Conservation (phyloP, 1,139 yeast genomes). For the Geotrichum carabidarum region DNA sequence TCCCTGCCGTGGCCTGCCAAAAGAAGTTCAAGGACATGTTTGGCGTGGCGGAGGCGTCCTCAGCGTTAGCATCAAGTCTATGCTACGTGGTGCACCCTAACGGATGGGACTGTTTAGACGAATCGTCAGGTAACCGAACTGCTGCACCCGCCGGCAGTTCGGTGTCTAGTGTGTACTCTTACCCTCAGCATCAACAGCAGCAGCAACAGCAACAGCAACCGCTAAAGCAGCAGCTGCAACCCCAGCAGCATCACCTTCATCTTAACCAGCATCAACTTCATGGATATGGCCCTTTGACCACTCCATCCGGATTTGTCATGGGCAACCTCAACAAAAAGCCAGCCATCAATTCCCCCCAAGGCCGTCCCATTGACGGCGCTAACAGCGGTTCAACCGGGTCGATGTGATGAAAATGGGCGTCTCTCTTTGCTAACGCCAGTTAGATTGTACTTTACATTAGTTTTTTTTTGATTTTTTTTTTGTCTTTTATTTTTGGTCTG, state of each 20-base stretch:
- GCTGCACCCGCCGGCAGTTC: not conserved
- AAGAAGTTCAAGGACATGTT: conserved; percentile 43
- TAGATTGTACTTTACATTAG: not conserved
- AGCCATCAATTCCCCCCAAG: conserved; percentile 3
- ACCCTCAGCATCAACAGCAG: conserved; percentile 3
- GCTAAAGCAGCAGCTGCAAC: conserved; percentile 10
- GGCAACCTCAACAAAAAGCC: conserved; percentile 6
- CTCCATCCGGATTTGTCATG: conserved; percentile 5
- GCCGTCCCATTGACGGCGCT: not conserved
- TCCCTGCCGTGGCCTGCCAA: conserved; percentile 41
- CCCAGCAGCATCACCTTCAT: not conserved
- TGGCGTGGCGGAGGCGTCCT: conserved; percentile 40
- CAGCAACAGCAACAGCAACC: not conserved
- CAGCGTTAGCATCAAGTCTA: conserved; percentile 39
- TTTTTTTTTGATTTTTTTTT: not conserved
- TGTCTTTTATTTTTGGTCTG: not conserved
- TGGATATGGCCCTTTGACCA: conserved; percentile 8
- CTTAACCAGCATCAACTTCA: conserved; percentile 1
- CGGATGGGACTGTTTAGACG: conserved; percentile 38
- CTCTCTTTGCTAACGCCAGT: not conserved
- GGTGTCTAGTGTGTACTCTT: no score
- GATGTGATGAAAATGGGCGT: not conserved
- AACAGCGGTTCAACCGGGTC: not conserved
- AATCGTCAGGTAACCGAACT: not conserved
- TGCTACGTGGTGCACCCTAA: conserved; percentile 40